These are phyloP conservation scores for Eruca vesicaria DNA, from an alignment of 441 rosid species.

Conservation along the genomic window DNA sequence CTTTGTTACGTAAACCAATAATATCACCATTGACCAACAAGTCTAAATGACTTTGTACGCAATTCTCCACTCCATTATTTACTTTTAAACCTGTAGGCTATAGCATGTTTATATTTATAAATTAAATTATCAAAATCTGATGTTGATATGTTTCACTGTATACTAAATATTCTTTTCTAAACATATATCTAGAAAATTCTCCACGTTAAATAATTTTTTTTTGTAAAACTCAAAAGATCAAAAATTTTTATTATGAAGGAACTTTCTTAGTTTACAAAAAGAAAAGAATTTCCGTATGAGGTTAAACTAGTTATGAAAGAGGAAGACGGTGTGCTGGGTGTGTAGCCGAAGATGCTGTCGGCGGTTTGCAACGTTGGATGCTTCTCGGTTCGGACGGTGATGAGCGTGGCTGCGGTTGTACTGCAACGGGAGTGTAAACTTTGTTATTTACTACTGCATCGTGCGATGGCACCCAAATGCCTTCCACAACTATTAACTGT, in stretches of 20 bases:
- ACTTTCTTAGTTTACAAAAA: neutral
- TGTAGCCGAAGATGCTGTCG: constrained; percentile 14
- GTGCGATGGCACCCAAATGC: constrained; percentile 81
- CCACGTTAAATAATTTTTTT: too few species aligned
- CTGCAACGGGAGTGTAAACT: constrained; percentile 26
- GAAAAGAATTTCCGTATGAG: neutral
- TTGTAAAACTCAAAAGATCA: too few species aligned
- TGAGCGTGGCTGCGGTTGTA: constrained; percentile 1
- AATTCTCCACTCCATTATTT: too few species aligned
- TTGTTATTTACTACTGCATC: constrained; percentile 48
- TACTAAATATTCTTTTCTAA: too few species aligned
- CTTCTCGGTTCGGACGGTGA: constrained; percentile 16
- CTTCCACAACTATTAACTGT: constrained; percentile 64
- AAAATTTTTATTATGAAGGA: too few species aligned
- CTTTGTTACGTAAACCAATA: neutral
- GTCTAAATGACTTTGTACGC: too few species aligned
- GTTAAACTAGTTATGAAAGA: constrained; percentile 1
- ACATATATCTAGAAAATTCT: too few species aligned
- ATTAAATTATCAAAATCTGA: too few species aligned
- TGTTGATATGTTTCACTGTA: too few species aligned
- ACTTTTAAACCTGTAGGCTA: too few species aligned
- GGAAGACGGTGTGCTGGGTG: constrained; percentile 12
- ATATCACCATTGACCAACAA: too few species aligned
- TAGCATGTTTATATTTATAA: too few species aligned
- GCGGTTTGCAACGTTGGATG: constrained; percentile 24